These are phyloP conservation scores for Fragaria nilgerrensis DNA, from an alignment of 306 rosid genomes.

Conservation along the genomic window DNA sequence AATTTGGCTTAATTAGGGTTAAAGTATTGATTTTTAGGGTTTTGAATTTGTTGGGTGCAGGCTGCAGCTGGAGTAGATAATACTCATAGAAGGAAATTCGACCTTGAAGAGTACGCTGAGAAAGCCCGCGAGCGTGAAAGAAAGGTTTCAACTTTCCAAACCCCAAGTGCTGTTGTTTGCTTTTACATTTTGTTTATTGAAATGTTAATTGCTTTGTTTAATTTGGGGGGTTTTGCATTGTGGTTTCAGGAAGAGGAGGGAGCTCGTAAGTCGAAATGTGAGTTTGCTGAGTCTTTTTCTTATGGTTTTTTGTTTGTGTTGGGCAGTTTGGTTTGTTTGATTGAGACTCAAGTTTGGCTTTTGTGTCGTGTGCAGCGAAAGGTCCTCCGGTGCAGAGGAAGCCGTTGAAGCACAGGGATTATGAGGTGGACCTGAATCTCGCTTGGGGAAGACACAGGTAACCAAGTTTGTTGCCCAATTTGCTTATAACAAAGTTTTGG, in stretches of 20 bases:
- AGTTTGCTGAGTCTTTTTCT: slow-evolving; percentile 8
- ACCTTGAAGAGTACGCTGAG: slow-evolving; percentile 88
- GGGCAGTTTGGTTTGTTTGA: background rate
- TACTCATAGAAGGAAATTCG: slow-evolving; percentile 93
- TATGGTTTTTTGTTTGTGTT: background rate
- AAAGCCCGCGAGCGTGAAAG: slow-evolving; percentile 94
- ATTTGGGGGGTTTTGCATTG: slow-evolving; percentile 8
- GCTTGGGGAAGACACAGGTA: slow-evolving; percentile 96
- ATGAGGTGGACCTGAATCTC: slow-evolving; percentile 91
- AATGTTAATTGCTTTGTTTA: slow-evolving; percentile 1
- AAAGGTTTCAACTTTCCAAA: slow-evolving; percentile 39
- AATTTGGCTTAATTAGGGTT: background rate
- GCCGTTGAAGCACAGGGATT: slow-evolving; percentile 96
- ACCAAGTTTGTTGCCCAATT: background rate
- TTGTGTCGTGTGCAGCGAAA: slow-evolving; percentile 42
- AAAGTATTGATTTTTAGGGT: background rate
- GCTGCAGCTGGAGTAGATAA: slow-evolving; percentile 73
- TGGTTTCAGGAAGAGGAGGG: slow-evolving; percentile 53
- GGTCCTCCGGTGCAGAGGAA: slow-evolving; percentile 89
- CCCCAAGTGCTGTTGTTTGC: background rate
- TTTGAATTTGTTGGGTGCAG: slow-evolving; percentile 30
- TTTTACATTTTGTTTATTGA: slow-evolving; percentile 11
- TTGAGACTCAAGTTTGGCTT: background rate
- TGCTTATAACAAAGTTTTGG: background rate
- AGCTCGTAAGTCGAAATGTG: slow-evolving; percentile 66